phyloP scores from a whole-genome alignment of 2,329 filamentous ascomycete genomes.

The Fusarium pseudonygamai region DNA sequence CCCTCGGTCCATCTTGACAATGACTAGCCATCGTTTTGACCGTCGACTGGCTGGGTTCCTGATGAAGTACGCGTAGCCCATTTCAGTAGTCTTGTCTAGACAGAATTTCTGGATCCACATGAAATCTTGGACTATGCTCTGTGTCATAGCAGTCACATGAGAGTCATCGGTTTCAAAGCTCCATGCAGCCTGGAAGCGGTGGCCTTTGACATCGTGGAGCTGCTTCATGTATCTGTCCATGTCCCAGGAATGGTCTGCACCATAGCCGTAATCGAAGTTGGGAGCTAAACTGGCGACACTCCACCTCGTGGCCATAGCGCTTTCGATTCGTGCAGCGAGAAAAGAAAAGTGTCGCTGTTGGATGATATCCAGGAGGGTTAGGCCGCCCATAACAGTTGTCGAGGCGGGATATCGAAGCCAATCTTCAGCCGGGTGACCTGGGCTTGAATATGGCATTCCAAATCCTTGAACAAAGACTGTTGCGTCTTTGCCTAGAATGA shows the following conservation, averaged over 20 bases:
- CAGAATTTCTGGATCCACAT: not conserved
- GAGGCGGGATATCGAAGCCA: not conserved
- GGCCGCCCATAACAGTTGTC: not conserved
- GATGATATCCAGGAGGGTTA: not conserved
- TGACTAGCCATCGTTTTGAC: not conserved
- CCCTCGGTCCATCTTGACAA: not conserved
- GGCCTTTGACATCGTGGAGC: not conserved
- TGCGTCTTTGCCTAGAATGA: rapidly evolving
- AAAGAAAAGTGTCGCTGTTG: not conserved
- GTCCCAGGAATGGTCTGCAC: not conserved
- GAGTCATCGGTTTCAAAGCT: not conserved
- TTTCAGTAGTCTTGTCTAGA: not conserved
- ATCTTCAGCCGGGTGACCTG: no score
- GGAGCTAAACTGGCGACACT: rapidly evolving
- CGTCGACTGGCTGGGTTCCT: not conserved
- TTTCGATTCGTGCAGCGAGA: not conserved
- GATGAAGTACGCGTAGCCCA: not conserved
- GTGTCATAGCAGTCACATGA: not conserved
- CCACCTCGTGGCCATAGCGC: not conserved
- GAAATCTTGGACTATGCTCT: not conserved
- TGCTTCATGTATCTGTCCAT: not conserved
- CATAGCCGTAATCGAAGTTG: not conserved
- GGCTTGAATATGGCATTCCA: not conserved
- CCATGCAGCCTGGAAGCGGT: not conserved
- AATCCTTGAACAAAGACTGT: not conserved